Base-by-base conservation (phyloP, 2,329 filamentous ascomycete genomes). In the Colletotrichum sp. region DNA sequence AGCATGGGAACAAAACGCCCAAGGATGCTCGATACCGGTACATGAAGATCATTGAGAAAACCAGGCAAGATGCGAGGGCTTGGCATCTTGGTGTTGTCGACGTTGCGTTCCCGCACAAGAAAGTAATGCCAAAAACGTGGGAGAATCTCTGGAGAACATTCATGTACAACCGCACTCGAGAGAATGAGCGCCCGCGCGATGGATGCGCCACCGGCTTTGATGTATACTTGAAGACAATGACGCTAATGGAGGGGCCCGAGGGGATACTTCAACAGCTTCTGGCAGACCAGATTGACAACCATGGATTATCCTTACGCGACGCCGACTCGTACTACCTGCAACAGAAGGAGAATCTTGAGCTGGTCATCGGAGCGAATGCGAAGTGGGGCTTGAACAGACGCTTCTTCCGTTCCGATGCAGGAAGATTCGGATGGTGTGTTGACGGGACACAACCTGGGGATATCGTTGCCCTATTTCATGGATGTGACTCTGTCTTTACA, bases 61-160 rank as follows among this genome's bases (percentile, higher is more conserved):
- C 52, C 9, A 26, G 3, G 10, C 10, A 62, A 8, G 24, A 71
- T 16, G 26, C 32, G 1, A 56, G 30, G 16, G 12, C 28, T 7
- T 75, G 60, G 67, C 36, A 71, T 26, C 60, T 64, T 2, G 30
- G 62, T 12, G 28, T 55, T 9, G 10, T 61, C 10, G 67, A 66
- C 21, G 55, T 75, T 15, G 72, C 72, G 5, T 75, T 75, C 36
- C 68, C 60, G 4, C 38, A 75, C 15, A 75, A 75, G 6, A 66
- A 24, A 8, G 52, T 48, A 6, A 75, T 68, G 12, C 32, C 68
- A 2, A 21, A 26, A 13, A 32, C 28, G 3, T 66, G 43, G 68
- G 72, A 75, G 28, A 75, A 72, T 34, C 38, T 75, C 3, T 75
- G 72, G 72, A 48, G 72, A 34, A n/a, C 72, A 9, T 48, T 71